phyloP scores from a whole-genome alignment of 257 asterid species.

The Jasminum sambac region DNA sequence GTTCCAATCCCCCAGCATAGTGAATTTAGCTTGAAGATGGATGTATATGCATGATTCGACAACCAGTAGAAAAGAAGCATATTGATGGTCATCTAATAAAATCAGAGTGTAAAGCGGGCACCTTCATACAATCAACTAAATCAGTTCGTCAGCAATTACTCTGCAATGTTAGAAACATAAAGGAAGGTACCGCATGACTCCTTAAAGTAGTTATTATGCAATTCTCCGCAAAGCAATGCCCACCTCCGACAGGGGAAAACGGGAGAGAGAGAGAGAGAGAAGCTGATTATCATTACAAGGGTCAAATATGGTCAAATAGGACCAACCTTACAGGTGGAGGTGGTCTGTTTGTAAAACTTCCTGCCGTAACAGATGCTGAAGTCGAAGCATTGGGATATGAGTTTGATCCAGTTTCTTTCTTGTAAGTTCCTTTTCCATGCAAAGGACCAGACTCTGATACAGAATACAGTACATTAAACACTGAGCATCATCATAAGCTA shows the following conservation, averaged over 20 bases:
- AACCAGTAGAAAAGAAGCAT: background rate
- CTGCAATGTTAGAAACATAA: background rate
- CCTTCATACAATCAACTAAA: background rate
- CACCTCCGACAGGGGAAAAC: no score
- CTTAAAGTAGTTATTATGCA: background rate
- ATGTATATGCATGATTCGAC: background rate
- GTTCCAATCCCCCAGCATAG: background rate
- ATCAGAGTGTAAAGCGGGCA: background rate
- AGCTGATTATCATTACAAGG: background rate
- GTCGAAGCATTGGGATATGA: slow-evolving; percentile 25
- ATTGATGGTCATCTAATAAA: background rate
- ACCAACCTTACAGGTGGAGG: slow-evolving; percentile 33
- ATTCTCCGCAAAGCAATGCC: slow-evolving; percentile 13
- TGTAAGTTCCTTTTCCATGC: slow-evolving; percentile 36
- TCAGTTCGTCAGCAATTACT: background rate
- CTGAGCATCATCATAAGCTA: background rate
- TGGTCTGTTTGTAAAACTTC: slow-evolving; percentile 30
- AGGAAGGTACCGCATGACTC: background rate
- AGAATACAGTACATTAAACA: background rate
- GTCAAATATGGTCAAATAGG: background rate
- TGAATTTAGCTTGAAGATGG: background rate
- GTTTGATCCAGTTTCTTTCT: slow-evolving; percentile 42
- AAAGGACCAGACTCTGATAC: slow-evolving; percentile 35
- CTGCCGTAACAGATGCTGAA: slow-evolving; percentile 32
- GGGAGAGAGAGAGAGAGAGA: no score